Evolutionary conservation across 306 rosid species (phyloP).

Genomic region (Cucumis cinereus): DNA sequence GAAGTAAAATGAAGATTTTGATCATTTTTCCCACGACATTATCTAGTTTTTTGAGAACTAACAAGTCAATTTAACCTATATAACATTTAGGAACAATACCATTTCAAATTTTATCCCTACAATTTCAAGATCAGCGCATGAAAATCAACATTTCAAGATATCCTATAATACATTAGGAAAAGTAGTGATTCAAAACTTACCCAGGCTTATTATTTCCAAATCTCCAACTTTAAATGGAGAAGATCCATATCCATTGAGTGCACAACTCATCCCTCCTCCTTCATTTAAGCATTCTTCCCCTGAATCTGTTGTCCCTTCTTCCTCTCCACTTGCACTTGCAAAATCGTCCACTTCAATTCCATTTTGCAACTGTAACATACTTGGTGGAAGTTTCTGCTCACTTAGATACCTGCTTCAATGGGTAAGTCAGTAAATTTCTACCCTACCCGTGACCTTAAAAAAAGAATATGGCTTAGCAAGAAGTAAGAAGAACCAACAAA

Average conservation of each 20-base stretch:
- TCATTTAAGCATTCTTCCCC: conserved; percentile 55
- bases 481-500: neutral
- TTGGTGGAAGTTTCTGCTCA: conserved; percentile 74
- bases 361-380: conserved; percentile 73
- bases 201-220: conserved; percentile 63
- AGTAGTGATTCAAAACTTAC: conserved; percentile 23
- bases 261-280: conserved; percentile 18
- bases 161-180: neutral
- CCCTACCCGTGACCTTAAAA: neutral
- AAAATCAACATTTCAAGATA: neutral
- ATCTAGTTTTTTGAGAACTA: neutral
- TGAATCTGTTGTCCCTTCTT: conserved; percentile 56
- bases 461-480: neutral
- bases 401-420: conserved; percentile 54
- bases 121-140: neutral
- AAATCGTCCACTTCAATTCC: conserved; percentile 41
- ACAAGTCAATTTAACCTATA: neutral
- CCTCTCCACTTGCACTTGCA: conserved; percentile 58
- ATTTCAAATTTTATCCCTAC: conserved; percentile 8
- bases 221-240: conserved; percentile 65
- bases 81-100: neutral
- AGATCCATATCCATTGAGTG: conserved; percentile 28
- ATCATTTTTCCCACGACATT: neutral
- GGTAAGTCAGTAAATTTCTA: neutral
- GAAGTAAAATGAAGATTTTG: neutral